Evolutionary conservation across 1,284 basidiomycete genomes (phyloP).

Genomic region (Cryptococcus sp.): DNA sequence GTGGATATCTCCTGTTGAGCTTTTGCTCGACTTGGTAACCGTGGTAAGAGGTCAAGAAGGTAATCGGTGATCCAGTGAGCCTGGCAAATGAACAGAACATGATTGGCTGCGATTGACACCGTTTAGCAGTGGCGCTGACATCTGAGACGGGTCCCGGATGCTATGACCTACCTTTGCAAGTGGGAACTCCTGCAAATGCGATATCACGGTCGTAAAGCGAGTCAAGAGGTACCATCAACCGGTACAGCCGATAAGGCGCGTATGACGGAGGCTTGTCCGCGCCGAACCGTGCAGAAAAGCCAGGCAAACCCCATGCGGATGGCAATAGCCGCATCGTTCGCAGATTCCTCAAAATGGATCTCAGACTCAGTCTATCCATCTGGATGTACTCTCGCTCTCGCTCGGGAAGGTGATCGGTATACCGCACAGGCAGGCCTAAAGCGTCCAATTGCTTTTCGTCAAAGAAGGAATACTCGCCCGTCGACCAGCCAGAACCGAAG

Average conservation of each 20-base stretch:
- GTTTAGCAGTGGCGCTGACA: background rate
- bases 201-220: conserved; percentile 22
- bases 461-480: conserved; percentile 29
- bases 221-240: conserved; percentile 24
- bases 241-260: conserved; percentile 23
- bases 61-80: conserved; percentile 33
- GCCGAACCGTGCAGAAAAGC: conserved; percentile 15
- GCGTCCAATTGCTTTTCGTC: conserved; percentile 9
- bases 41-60: conserved; percentile 21
- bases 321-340: conserved; percentile 19
- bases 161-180: conserved; percentile 7
- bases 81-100: conserved; percentile 24
- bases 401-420: conserved; percentile 8
- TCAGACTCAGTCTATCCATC: conserved; percentile 11
- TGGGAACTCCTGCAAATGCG: conserved; percentile 19
- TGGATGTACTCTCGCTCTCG: conserved; percentile 17
- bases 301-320: conserved; percentile 11
- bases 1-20: conserved; percentile 24
- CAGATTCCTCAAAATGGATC: conserved; percentile 7
- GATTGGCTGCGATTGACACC: conserved; percentile 18
- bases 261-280: background rate
- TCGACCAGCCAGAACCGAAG: conserved; percentile 28
- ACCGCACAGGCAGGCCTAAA: conserved; percentile 22
- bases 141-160: too few species aligned
- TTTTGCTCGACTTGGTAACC: conserved; percentile 11